Conservation (phyloP, 148 eudicot genomes). For the Rhododendron ovatum region DNA sequence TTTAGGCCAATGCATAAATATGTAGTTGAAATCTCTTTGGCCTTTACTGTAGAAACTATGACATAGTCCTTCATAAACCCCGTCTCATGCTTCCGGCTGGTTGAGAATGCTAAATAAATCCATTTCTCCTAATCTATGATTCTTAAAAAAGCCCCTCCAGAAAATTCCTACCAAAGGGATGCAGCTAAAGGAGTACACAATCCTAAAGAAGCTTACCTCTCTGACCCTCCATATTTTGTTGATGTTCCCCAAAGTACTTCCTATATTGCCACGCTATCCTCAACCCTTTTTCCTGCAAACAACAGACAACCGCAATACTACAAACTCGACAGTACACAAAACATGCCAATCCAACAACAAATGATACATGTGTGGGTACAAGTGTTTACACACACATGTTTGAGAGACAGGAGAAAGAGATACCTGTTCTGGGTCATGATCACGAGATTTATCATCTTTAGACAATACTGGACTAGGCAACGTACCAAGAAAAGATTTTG, state of each 20-base stretch:
- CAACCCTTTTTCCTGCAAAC: constrained; percentile 61
- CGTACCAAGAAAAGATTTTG: constrained; percentile 89
- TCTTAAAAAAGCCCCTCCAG: neutral
- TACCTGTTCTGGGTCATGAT: constrained; percentile 60
- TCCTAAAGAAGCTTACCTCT: constrained; percentile 39
- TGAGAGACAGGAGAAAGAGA: constrained; percentile 1
- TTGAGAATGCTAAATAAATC: neutral
- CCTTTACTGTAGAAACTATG: neutral
- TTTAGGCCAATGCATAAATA: neutral
- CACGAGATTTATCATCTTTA: constrained; percentile 70
- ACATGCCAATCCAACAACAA: neutral
- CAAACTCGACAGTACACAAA: neutral
- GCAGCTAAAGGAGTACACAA: neutral
- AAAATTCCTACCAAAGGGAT: neutral
- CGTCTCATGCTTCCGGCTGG: neutral
- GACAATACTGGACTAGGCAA: constrained; percentile 66
- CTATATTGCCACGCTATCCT: constrained; percentile 98
- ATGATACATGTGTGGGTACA: neutral
- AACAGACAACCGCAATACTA: neutral
- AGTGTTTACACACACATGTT: neutral
- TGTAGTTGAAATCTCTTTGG: neutral
- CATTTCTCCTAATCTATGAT: neutral
- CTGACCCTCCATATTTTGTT: constrained; percentile 32
- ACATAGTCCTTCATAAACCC: neutral
- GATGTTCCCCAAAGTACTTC: constrained; percentile 72